Evolutionary conservation across 2,329 filamentous ascomycete species (phyloP).

Genomic region (Fusarium sp.): DNA sequence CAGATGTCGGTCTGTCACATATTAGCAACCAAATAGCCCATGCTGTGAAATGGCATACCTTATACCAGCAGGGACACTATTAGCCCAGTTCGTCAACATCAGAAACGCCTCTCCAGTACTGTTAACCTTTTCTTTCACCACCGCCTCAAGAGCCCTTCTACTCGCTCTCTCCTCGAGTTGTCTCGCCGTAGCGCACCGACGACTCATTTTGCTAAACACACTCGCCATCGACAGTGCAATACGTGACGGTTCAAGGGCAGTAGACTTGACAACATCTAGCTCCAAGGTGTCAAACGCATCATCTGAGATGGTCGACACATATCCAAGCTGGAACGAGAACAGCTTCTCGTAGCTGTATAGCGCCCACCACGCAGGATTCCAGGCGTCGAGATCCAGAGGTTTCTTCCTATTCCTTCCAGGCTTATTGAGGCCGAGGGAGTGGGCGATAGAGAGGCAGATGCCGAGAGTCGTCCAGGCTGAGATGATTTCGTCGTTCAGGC

Average conservation of each 20-base stretch:
- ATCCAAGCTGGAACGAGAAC: neutral
- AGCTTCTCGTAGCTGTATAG: constrained; percentile 7
- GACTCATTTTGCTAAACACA: neutral
- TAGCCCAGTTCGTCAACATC: neutral
- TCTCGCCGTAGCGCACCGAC: neutral
- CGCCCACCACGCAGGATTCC: constrained; percentile 5
- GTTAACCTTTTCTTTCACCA: neutral
- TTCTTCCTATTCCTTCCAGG: accelerated
- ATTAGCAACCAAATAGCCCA: accelerated
- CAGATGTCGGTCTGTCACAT: accelerated
- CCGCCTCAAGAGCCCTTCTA: neutral
- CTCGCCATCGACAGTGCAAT: neutral
- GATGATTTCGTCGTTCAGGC: neutral
- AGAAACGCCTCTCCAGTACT: neutral
- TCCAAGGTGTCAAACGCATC: neutral
- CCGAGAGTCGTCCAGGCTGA: constrained; percentile 6
- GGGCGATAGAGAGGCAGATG: neutral
- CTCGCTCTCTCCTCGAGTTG: neutral
- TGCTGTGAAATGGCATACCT: accelerated
- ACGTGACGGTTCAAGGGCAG: accelerated
- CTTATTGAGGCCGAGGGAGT: neutral
- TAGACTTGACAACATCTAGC: accelerated
- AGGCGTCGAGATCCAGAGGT: accelerated
- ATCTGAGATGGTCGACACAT: neutral
- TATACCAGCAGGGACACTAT: neutral